A percentile compares a stretch with the other conserved stretches of the same genome.
These are phyloP conservation scores for Balamuthia mandrillaris DNA, from an alignment of 208 protist genomes.

Conservation along the genomic window DNA sequence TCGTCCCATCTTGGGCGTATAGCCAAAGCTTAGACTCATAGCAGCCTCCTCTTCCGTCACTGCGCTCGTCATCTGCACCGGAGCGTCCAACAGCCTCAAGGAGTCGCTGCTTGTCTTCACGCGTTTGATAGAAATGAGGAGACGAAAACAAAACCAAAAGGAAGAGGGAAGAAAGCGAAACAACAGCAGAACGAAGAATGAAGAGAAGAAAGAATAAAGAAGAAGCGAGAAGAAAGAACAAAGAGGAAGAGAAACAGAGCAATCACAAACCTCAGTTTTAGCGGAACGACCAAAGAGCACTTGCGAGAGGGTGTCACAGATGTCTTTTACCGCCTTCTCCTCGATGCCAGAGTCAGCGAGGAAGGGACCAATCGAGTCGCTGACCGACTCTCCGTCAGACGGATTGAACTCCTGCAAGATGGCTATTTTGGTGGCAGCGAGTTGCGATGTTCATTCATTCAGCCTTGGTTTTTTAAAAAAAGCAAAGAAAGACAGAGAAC, in stretches of 20 bases:
- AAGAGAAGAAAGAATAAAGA: neutral
- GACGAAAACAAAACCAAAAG: neutral
- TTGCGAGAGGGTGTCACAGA: neutral
- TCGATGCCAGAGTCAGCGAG: neutral
- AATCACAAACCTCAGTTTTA: too few relatives aligned
- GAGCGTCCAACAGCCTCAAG: neutral
- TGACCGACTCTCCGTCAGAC: conserved; percentile 25
- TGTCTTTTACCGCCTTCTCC: neutral
- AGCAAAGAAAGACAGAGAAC: neutral
- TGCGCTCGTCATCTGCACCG: neutral
- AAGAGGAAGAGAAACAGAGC: neutral
- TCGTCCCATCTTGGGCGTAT: neutral
- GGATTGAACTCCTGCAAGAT: conserved; percentile 28
- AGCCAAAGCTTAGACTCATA: conserved; percentile 22
- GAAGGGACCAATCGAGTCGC: conserved; percentile 1
- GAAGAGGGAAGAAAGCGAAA: neutral
- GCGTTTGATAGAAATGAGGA: neutral
- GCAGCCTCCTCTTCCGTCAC: conserved; percentile 29
- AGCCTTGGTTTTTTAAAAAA: neutral
- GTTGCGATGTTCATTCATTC: too few relatives aligned
- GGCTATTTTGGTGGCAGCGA: neutral
- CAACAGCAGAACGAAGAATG: neutral
- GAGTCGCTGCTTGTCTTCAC: neutral
- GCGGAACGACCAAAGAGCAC: neutral
- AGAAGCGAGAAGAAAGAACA: neutral